Conservation (phyloP, 495 filamentous ascomycete genomes). For the Amniculicola lignicola region DNA sequence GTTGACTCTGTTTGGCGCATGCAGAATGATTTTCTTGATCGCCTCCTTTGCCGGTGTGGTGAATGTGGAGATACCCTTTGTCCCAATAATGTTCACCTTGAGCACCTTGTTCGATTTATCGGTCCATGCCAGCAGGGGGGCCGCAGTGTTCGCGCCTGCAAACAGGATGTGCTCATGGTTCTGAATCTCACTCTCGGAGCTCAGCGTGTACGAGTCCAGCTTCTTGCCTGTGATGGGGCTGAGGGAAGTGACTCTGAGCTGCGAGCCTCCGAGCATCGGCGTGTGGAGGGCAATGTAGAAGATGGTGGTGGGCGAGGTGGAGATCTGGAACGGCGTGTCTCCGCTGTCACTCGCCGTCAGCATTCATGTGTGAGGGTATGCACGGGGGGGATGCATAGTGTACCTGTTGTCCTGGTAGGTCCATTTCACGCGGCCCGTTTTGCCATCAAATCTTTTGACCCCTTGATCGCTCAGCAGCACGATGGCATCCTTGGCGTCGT, state of each 20-base stretch:
- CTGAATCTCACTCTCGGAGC: slow-evolving; percentile 69
- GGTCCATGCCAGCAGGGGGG: slow-evolving; percentile 78
- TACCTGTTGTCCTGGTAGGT: slow-evolving; percentile 64
- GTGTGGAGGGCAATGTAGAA: slow-evolving; percentile 76
- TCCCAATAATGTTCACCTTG: slow-evolving; percentile 77
- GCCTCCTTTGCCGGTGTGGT: slow-evolving; percentile 54
- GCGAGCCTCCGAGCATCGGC: slow-evolving; percentile 56
- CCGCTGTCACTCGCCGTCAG: slow-evolving; percentile 45
- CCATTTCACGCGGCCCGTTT: slow-evolving; percentile 76
- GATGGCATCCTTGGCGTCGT: slow-evolving; percentile 63
- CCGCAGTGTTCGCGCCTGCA: slow-evolving; percentile 78
- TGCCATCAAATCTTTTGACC: slow-evolving; percentile 66
- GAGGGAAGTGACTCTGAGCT: slow-evolving; percentile 68
- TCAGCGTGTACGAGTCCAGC: slow-evolving; percentile 61
- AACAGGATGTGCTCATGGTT: slow-evolving; percentile 66
- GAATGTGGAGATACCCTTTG: slow-evolving; percentile 57
- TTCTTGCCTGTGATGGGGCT: slow-evolving; percentile 68
- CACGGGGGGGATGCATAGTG: background rate
- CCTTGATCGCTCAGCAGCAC: slow-evolving; percentile 60
- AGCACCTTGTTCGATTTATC: slow-evolving; percentile 64
- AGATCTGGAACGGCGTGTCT: slow-evolving; percentile 74
- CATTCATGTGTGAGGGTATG: slow-evolving; percentile 14
- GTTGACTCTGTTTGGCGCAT: slow-evolving; percentile 67
- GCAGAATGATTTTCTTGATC: slow-evolving; percentile 64
- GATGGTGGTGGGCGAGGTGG: slow-evolving; percentile 67